Evolutionary conservation across 345 rosid species (phyloP), one percentile per base, ranked within the genome.

Genomic region (Zanthoxylum bungeanum): DNA sequence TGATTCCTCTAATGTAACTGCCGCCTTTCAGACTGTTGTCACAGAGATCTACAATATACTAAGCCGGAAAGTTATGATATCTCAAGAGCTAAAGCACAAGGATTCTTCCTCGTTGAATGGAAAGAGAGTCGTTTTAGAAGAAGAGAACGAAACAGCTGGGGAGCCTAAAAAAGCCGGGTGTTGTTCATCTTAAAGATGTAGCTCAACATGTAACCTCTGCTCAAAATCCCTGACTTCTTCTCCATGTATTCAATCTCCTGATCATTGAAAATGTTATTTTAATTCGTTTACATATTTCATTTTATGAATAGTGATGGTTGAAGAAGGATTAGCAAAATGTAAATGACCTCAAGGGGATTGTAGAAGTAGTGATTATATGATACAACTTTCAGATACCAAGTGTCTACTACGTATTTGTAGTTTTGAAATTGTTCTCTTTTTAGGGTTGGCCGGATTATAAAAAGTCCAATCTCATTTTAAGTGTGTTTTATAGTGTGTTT

Each of bases 1-100:
- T 12, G 98, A 94, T 82, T 94, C 98, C 14, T 94, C 97, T 0
- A 94, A 90, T 31, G 98, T 94, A 36, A 69, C 84, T 4, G 81
- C 89, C n/a, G 98, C 98, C n/a, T 94, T 94, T 76, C 87, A 86
- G 82, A 94, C 88, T 0, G 98, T 92, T 49, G 98, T 94, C 44
- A 88, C 80, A 80, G 98, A 94, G 91, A 94, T 94, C 64, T 92
- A 86, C 87, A 76, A 80, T 69, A 94, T 94, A 75, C 68, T 94
- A 70, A 92, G 98, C 85, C 85, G 92, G 75, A 94, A 94, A 82
- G 97, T 92, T 22, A 91, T 87, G 85, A 83, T 80, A 62, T 87
- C 98, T 31, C 93, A 86, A 49, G 98, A 92, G 65, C 78, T 83
- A 49, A 82, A 79, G 69, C 88, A 89, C 78, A 89, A 86, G 64